phyloP scores from a whole-genome alignment of 495 filamentous ascomycete genomes.

The Annulohypoxylon stygium region DNA sequence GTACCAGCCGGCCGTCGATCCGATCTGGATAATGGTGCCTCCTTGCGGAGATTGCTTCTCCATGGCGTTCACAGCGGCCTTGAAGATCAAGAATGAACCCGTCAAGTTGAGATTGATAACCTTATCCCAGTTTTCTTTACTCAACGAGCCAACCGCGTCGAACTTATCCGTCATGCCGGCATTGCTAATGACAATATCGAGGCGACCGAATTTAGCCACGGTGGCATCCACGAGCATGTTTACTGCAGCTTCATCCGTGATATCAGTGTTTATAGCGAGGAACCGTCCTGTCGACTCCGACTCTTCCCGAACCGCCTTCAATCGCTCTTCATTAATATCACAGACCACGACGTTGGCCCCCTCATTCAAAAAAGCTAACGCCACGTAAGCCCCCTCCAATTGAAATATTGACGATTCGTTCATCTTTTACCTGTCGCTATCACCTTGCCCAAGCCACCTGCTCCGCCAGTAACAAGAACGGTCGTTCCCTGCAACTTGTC shows the following conservation, averaged over 20 bases:
- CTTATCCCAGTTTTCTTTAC: constrained; percentile 66
- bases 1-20: constrained; percentile 53
- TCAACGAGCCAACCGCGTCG: constrained; percentile 65
- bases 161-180: constrained; percentile 68
- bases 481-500: constrained; percentile 51
- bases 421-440: background rate
- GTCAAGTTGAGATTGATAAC: constrained; percentile 72
- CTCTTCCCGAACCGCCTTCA: constrained; percentile 50
- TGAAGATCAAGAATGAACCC: constrained; percentile 67
- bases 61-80: constrained; percentile 61
- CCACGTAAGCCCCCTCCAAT: constrained; percentile 40
- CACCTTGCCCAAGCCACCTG: constrained; percentile 59
- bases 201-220: constrained; percentile 55
- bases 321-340: constrained; percentile 61
- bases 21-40: constrained; percentile 65
- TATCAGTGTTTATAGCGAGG: constrained; percentile 51
- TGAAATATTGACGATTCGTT: background rate
- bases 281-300: constrained; percentile 48
- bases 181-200: constrained; percentile 67
- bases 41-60: constrained; percentile 45
- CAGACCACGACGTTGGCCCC: constrained; percentile 61
- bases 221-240: constrained; percentile 51
- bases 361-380: constrained; percentile 53
- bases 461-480: constrained; percentile 60
- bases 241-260: constrained; percentile 55